phyloP scores from a whole-genome alignment of 2,329 filamentous ascomycete genomes.

The Alternaria hordeiaustralica region DNA sequence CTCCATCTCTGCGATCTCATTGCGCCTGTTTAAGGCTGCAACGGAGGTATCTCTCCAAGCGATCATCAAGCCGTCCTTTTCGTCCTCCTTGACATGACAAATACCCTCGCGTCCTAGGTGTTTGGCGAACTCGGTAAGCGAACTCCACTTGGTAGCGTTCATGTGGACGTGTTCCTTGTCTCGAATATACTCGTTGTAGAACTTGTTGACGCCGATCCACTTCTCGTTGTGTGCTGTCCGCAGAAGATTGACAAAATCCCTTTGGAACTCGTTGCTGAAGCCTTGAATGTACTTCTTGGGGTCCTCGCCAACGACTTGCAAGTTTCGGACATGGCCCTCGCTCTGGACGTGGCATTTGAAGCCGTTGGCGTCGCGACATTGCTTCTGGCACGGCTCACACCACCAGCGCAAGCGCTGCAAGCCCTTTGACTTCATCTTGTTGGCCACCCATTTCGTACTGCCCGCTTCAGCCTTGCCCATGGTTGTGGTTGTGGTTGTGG shows the following conservation, averaged over 20 bases:
- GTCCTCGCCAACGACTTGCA: conserved; percentile 88
- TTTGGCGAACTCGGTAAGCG: conserved; percentile 88
- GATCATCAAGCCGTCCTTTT: conserved; percentile 83
- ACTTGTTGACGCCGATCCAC: conserved; percentile 84
- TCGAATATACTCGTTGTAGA: conserved; percentile 77
- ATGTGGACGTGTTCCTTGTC: conserved; percentile 47
- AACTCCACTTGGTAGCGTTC: conserved; percentile 90
- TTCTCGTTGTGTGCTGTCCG: conserved; percentile 91
- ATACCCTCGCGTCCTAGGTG: conserved; percentile 84
- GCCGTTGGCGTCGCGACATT: conserved; percentile 83
- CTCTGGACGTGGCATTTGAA: conserved; percentile 74
- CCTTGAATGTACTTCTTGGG: conserved; percentile 82
- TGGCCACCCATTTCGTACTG: conserved; percentile 86
- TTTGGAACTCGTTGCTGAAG: conserved; percentile 80
- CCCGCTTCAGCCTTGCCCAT: conserved; percentile 96
- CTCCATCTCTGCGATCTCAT: conserved; percentile 83
- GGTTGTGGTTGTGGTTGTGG: conserved; percentile 51
- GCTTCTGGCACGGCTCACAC: conserved; percentile 78
- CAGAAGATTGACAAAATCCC: conserved; percentile 78
- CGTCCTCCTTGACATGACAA: conserved; percentile 83
- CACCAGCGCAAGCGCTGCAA: conserved; percentile 84
- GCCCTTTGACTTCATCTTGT: conserved; percentile 77
- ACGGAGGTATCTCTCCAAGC: conserved; percentile 92
- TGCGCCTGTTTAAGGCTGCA: conserved; percentile 79
- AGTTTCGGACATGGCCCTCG: conserved; percentile 77